These are phyloP conservation scores for Populus tomentosa DNA, from an alignment of 441 rosid species.

Conservation along the genomic window DNA sequence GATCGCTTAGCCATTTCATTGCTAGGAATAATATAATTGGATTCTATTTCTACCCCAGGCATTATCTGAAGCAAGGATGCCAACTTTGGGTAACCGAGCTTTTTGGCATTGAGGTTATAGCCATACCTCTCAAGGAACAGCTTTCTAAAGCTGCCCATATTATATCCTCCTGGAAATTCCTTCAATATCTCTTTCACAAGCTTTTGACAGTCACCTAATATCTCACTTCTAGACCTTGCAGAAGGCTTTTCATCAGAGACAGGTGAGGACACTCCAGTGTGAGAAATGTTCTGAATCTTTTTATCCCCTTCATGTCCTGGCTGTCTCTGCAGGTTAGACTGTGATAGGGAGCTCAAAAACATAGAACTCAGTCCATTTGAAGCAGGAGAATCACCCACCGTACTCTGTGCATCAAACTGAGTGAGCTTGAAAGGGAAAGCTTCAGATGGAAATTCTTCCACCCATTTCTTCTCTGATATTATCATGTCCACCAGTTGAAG, in stretches of 20 bases:
- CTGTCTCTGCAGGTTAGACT: slow-evolving; percentile 5
- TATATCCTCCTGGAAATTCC: slow-evolving; percentile 52
- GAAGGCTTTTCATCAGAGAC: slow-evolving; percentile 18
- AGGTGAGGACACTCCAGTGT: slow-evolving; percentile 33
- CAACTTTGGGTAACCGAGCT: slow-evolving; percentile 55
- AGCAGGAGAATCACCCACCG: slow-evolving; percentile 18
- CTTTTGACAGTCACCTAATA: slow-evolving; percentile 49
- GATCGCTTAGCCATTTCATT: slow-evolving; percentile 12
- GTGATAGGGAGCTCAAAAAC: slow-evolving; percentile 24
- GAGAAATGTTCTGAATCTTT: slow-evolving; percentile 29
- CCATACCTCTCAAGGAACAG: slow-evolving; percentile 46
- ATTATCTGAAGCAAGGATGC: slow-evolving; percentile 39
- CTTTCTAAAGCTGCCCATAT: slow-evolving; percentile 39
- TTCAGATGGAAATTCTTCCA: slow-evolving; percentile 48
- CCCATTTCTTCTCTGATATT: slow-evolving; percentile 55
- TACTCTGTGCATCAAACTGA: slow-evolving; percentile 16
- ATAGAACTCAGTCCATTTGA: slow-evolving; percentile 45
- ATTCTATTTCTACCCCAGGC: slow-evolving; percentile 55
- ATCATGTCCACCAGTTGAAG: slow-evolving; percentile 48
- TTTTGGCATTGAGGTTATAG: slow-evolving; percentile 44
- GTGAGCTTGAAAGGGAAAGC: slow-evolving; percentile 47
- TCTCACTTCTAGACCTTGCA: slow-evolving; percentile 39
- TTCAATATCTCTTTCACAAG: slow-evolving; percentile 47
- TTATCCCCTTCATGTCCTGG: slow-evolving; percentile 20
- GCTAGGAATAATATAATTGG: slow-evolving; percentile 40